Evolutionary conservation across 306 rosid species (phyloP), one percentile per base, ranked within the genome.

Genomic region (Quercus glauca): DNA sequence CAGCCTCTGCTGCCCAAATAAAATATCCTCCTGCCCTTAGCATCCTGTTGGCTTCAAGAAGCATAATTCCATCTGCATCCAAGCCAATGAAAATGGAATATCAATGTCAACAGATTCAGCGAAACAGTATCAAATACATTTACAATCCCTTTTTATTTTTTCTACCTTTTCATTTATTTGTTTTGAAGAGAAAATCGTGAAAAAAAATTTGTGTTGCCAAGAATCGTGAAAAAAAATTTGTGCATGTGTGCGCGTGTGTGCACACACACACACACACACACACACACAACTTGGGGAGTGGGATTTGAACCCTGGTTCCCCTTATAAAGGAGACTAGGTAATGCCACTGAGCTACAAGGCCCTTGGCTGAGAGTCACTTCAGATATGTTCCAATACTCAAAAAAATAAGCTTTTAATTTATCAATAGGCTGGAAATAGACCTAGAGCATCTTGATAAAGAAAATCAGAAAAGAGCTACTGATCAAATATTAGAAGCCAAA

Each of bases 1-100:
- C 94, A 17, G 96, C 96, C 80, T 94, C 96, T 20, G 96, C 97
- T 17, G 97, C 97, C 98, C 98, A 94, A 20, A 89, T 92, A 85
- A 92, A 94, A 82, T 94, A 89, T 55, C 94, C 93, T 77, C 98
- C 97, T 0, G 93, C 93, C 83, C 97, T 89, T 75, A 94, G 91
- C 79, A 92, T 83, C 90, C 98, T 88, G 87, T 92, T 76, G 37
- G 81, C 93, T 91, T 94, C 98, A 23, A 94, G 94, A 78, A 94
- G 97, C 89, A 88, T 84, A 87, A 89, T 88, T 77, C 98, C 98
- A 86, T 88, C 97, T 94, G 52, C 87, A 88, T 73, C 75, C 56
- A 79, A 76, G 80, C 82, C 77, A 75, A 57, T 67, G 71, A 59
- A 75, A 86, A 67, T 61, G 72, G 63, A 73, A 53, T 29, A 75